Evolutionary conservation across 2,329 filamentous ascomycete genomes (phyloP), one percentile per base, ranked within the genome.

Genomic region (Claviceps quebecensis): DNA sequence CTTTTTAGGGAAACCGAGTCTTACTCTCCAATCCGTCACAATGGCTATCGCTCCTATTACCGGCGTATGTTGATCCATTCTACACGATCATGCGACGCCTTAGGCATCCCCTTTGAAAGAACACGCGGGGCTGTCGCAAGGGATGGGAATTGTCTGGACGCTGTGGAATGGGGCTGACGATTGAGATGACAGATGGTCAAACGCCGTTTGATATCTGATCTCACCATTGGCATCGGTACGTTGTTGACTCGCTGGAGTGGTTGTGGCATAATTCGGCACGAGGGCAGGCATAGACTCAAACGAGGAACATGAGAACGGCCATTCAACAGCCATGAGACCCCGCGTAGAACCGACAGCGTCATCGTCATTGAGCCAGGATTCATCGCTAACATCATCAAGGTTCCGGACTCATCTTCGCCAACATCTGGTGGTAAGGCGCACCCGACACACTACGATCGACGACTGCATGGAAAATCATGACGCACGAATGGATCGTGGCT

Each of bases 11-110:
- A 11, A 11, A 1, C 9, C 29, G 9, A 34, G 29, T 43, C 19
- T 43, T 7, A 5, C 40, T 23, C 11, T 43, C 40, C 4, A 23
- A 61, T 56, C 52, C 51, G 16, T 37, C 65, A 70, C 58, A 67
- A 78, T 78, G 74, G 73, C 76, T 60, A 62, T 79, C 66, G 69
- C 70, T 61, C 77, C 76, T 54, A 77, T 81, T 59, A 78, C 75
- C 57, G 77, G 77, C 63, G 77, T 81, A 78, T 57, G 77, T 34
- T 8, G 23, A 4, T 5, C 56, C 19, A 19, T 13, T 13, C 14
- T 29, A 23, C 43, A 4, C 7, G 46, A 43, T 16, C 37, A 47
- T 43, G 43, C 40, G 52, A 52, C 54, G 54, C 66, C 68, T 70
- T 68, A 62, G 52, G 36, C 9, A 11, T 4, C 39, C 17, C 17